Base-by-base conservation (phyloP, 495 filamentous ascomycete genomes). In the Cercophora newfieldiana region DNA sequence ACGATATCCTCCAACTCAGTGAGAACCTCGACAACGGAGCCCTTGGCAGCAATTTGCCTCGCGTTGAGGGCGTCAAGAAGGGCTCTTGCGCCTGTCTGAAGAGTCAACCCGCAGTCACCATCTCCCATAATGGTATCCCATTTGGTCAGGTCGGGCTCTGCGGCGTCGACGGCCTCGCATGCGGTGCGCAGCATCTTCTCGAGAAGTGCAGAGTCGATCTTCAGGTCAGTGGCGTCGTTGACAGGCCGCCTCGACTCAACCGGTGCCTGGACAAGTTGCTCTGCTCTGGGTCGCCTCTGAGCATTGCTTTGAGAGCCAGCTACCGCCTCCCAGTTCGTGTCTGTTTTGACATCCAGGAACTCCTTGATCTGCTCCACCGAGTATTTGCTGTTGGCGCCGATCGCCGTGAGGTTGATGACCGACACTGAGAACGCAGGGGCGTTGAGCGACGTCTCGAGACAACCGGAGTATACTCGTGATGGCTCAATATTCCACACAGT, bases 121-220 rank as follows among this genome's bases (percentile, higher is more conserved):
- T 89, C 86, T 33, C 86, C 86, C 86, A 89, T 89, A 61, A 86
- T 74, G 29, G 85, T 85, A 73, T 89, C 86, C 81, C 81, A 89
- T 66, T 81, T 82, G 1, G 86, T 89, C 37, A 89, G 74, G 60
- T 84, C 79, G 0, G 86, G 86, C 71, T 89, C 86, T 0, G 85
- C 82, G 18, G 71, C 75, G 33, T 86, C 78, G 22, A 85, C 79
- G 3, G 74, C 78, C 18, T 80, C 71, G 76, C 82, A 85, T 1
- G 85, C 86, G 47, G 69, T 70, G 7, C 81, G 78, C 4, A 89
- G 73, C 68, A 84, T 84, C 24, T 69, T 75, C 25, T 86, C 82
- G 21, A 88, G 66, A 5, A 77, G 57, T 1, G 58, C 63, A 0
- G 82, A 80, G 44, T 85, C 79, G 31, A 83, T 67, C 61, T 74